Conservation (phyloP, 2,329 filamentous ascomycete genomes). For the Nakataea oryzae region DNA sequence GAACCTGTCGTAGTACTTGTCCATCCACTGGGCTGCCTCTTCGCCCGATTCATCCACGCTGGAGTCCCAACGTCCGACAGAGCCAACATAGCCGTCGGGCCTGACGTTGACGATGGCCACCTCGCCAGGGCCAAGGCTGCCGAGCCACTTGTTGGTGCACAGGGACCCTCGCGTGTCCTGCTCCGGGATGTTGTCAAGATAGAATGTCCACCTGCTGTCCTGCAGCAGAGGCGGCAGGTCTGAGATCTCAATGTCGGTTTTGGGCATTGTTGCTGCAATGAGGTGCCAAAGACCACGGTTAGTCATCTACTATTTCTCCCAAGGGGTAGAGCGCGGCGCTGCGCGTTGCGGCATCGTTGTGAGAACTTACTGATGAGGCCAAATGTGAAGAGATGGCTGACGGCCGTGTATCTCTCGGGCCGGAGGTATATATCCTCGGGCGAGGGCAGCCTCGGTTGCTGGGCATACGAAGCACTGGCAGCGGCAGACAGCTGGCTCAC, state of each 20-base stretch:
- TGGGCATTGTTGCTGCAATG: slow-evolving; percentile 42
- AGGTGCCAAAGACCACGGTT: not conserved
- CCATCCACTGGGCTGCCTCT: slow-evolving; percentile 42
- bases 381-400: slow-evolving; percentile 61
- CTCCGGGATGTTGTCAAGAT: slow-evolving; percentile 54
- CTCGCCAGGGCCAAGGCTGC: slow-evolving; percentile 42
- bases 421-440: slow-evolving; percentile 56
- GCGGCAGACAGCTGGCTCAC: slow-evolving; percentile 48
- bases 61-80: slow-evolving; percentile 43
- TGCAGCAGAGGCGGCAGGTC: slow-evolving; percentile 53
- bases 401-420: slow-evolving; percentile 57
- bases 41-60: slow-evolving; percentile 38
- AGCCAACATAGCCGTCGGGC: slow-evolving; percentile 65
- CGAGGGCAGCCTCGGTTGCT: slow-evolving; percentile 44
- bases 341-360: slow-evolving; percentile 17
- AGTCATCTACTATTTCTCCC: not conserved
- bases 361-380: slow-evolving; percentile 49
- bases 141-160: slow-evolving; percentile 62
- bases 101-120: slow-evolving; percentile 58
- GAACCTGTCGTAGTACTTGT: slow-evolving; percentile 43
- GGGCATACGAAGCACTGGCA: slow-evolving; percentile 50
- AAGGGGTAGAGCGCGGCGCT: too few relatives aligned
- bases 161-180: slow-evolving; percentile 38
- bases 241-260: slow-evolving; percentile 52
- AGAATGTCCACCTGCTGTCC: slow-evolving; percentile 61